phyloP scores from a whole-genome alignment of 257 asterid species.

The Penstemon barbatus region DNA sequence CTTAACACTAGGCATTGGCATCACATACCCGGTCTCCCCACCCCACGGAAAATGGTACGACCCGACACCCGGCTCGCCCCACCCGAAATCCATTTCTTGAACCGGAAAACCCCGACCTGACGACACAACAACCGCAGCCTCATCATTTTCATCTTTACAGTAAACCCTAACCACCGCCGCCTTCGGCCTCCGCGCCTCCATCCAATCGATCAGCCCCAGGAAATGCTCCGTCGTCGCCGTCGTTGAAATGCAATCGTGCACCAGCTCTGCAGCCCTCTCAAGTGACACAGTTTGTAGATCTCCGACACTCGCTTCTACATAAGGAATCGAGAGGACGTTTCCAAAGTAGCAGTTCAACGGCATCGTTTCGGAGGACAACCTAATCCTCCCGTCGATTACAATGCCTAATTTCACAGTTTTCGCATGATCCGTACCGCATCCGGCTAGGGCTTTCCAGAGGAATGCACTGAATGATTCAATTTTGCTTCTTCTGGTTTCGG shows the following conservation, averaged over 20 bases:
- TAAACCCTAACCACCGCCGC: conserved; percentile 43
- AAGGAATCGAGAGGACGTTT: conserved; percentile 56
- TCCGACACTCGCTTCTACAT: conserved; percentile 33
- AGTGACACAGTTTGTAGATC: conserved; percentile 36
- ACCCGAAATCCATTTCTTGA: conserved; percentile 48
- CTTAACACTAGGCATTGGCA: conserved; percentile 49
- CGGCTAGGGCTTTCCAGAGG: conserved; percentile 53
- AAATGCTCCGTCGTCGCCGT: conserved; percentile 49
- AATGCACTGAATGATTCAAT: conserved; percentile 56
- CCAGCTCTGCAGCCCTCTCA: conserved; percentile 28
- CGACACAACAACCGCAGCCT: conserved; percentile 54
- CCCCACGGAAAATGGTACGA: conserved; percentile 74
- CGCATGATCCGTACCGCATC: conserved; percentile 19
- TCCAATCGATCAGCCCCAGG: conserved; percentile 52
- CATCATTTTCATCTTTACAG: conserved; percentile 39
- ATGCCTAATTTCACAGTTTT: conserved; percentile 44
- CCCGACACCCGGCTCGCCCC: conserved; percentile 57
- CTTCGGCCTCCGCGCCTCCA: conserved; percentile 49
- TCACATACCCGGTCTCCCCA: conserved; percentile 60
- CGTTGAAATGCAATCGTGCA: conserved; percentile 40
- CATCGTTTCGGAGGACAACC: conserved; percentile 28
- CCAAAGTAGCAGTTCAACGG: conserved; percentile 51
- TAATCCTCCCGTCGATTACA: conserved; percentile 46
- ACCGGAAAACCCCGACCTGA: conserved; percentile 59
- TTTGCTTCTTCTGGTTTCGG: conserved; percentile 35